phyloP scores from a whole-genome alignment of 2,329 filamentous ascomycete species.

The Nemania sp. region DNA sequence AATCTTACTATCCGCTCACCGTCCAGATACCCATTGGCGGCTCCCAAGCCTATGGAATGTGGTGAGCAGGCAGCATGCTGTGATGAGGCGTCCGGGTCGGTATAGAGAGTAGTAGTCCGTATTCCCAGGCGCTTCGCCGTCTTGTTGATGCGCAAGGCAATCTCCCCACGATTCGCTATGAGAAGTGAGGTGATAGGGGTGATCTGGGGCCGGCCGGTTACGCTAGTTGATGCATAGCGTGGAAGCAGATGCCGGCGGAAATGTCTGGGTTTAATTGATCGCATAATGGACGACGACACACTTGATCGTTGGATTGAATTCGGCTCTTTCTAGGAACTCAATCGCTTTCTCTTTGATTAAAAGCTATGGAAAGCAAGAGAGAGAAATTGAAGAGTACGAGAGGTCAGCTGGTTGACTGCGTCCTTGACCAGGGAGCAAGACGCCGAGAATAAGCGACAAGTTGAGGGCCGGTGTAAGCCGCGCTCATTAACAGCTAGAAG shows the following conservation, averaged over 20 bases:
- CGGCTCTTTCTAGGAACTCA: too few species aligned
- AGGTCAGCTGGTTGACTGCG: slow-evolving; percentile 24
- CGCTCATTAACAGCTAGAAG: background rate
- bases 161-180: slow-evolving; percentile 96
- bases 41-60: slow-evolving; percentile 81
- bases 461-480: slow-evolving; percentile 26
- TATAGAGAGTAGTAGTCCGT: slow-evolving; percentile 91
- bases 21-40: slow-evolving; percentile 86
- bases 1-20: slow-evolving; percentile 89
- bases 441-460: slow-evolving; percentile 29
- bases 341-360: too few species aligned
- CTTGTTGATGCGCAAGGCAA: slow-evolving; percentile 87
- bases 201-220: slow-evolving; percentile 39
- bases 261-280: slow-evolving; percentile 57
- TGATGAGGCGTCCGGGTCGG: slow-evolving; percentile 81
- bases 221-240: slow-evolving; percentile 43
- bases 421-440: slow-evolving; percentile 3
- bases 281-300: slow-evolving; percentile 47
- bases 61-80: slow-evolving; percentile 88
- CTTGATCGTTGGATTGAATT: too few species aligned
- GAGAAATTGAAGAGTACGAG: background rate
- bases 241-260: slow-evolving; percentile 50
- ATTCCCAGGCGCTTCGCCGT: slow-evolving; percentile 90
- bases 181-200: slow-evolving; percentile 75
- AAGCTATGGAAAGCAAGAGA: background rate